A percentile compares a stretch with the other conserved stretches of the same genome.
Conservation (phyloP, 1,284 basidiomycete genomes). For the Ganoderma meredithae region DNA sequence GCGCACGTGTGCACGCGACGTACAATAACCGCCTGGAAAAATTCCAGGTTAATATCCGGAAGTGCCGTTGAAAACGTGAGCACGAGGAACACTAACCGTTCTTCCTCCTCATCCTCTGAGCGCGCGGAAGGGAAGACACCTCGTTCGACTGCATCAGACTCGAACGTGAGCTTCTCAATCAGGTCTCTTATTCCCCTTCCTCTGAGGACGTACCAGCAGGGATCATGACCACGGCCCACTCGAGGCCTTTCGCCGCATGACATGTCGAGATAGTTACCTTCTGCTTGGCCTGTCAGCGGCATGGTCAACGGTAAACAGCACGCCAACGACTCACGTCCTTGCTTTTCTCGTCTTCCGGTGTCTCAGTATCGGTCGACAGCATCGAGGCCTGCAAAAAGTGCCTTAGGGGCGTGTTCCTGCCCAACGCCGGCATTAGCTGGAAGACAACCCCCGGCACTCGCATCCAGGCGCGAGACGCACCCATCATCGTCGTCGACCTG, state of each 20-base stretch:
- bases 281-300: slow-evolving; percentile 42
- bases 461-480: slow-evolving; percentile 10
- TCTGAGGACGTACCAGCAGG: slow-evolving; percentile 58
- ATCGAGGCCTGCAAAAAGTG: slow-evolving; percentile 86
- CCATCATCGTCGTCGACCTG: slow-evolving; percentile 27
- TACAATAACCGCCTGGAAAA: slow-evolving; percentile 79
- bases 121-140: slow-evolving; percentile 85
- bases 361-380: slow-evolving; percentile 84
- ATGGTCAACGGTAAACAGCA: not conserved
- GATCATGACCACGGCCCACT: slow-evolving; percentile 91
- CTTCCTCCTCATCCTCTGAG: slow-evolving; percentile 82
- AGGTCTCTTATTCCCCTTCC: not conserved
- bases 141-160: slow-evolving; percentile 64
- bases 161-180: not conserved
- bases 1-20: slow-evolving; percentile 91
- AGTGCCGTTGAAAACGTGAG: not conserved
- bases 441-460: not conserved
- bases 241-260: slow-evolving; percentile 91
- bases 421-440: not conserved
- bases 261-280: slow-evolving; percentile 91
- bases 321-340: slow-evolving; percentile 53
- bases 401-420: slow-evolving; percentile 74
- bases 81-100: slow-evolving; percentile 60
- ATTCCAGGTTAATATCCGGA: not conserved
- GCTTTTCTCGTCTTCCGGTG: slow-evolving; percentile 62